Conservation (phyloP, 208 protist genomes). For the Novymonas esmeraldas region DNA sequence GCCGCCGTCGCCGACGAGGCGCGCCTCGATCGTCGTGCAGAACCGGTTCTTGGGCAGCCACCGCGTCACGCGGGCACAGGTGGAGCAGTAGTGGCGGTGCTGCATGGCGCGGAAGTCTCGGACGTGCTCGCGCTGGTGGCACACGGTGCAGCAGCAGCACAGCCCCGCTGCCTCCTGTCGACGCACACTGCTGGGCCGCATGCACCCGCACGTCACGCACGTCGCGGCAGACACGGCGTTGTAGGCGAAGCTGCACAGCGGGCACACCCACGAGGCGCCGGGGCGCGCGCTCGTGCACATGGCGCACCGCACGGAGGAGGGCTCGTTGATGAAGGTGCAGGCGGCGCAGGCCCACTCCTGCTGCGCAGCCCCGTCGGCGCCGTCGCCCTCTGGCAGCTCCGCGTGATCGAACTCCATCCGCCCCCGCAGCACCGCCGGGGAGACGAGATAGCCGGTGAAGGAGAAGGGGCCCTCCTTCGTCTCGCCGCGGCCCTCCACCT, state of each 20-base stretch:
- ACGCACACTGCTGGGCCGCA: conserved; percentile 36
- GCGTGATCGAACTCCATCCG: conserved; percentile 58
- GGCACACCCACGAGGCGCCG: conserved; percentile 74
- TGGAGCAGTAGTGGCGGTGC: conserved; percentile 44
- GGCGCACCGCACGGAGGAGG: conserved; percentile 69
- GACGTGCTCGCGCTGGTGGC: conserved; percentile 45
- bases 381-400: conserved; percentile 22
- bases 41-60: conserved; percentile 70
- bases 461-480: conserved; percentile 53
- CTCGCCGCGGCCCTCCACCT: conserved; percentile 55
- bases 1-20: conserved; percentile 63
- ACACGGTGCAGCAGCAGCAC: conserved; percentile 39
- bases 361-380: conserved; percentile 13
- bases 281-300: conserved; percentile 81
- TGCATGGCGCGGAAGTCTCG: conserved; percentile 50
- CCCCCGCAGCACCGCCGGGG: conserved; percentile 43
- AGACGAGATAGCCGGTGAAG: conserved; percentile 45
- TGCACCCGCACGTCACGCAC: conserved; percentile 76
- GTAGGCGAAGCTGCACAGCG: conserved; percentile 77
- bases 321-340: conserved; percentile 85
- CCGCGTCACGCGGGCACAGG: conserved; percentile 48
- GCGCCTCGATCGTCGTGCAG: conserved; percentile 50
- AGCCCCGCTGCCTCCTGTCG: conserved; percentile 20
- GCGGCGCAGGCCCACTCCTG: conserved; percentile 75
- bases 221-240: conserved; percentile 51